Evolutionary conservation across 768 basidiomycete species (phyloP), one percentile per base, ranked within the genome.

Genomic region (Collybia sordida): DNA sequence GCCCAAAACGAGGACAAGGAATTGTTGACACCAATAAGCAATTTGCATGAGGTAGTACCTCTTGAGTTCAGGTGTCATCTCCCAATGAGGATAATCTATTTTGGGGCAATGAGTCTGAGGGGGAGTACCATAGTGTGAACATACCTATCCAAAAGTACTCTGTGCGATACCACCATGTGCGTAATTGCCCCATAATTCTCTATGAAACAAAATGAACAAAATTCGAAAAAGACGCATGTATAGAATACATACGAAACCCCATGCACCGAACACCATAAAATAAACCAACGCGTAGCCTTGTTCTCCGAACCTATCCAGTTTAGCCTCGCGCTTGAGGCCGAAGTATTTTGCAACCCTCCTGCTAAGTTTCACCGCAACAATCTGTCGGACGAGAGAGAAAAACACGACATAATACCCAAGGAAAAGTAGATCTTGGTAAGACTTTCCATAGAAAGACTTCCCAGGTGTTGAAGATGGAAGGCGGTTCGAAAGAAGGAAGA

Each of bases 1-100:
- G 40, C 85, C 74, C 11, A 95, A 79, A 2, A 88, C 71, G 6
- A 98, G 78, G 15, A 99, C 85, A 17, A 98, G 68, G 52, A 95
- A 77, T 65, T 99, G 94, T 62, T 98, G 95, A 41, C 84, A 80
- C 97, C 97, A 98, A 67, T 97, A 98, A 2, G 94, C 77, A 52
- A 82, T 80, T 64, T 99, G 96, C 72, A 94, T 81, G 49, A 99
- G 84, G 65, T 98, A 98, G 72, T 97, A 98, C 39, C 79, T 68
- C 71, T 99, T 99, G 58, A 98, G 72, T 54, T 84, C 79, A 0
- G 85, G 83, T 21, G 79, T 80, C 88, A 99, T 90, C 40, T 88
- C 79, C 86, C 89, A 91, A 62, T 90, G 83, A 15, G 95, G 95
- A 62, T 96, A 97, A 49, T 82, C 91, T 93, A 38, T 22, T 28